A percentile compares a stretch with the other conserved stretches of the same genome.
phyloP scores from a whole-genome alignment of 2,329 filamentous ascomycete species.

The Aspergillus versicolor region DNA sequence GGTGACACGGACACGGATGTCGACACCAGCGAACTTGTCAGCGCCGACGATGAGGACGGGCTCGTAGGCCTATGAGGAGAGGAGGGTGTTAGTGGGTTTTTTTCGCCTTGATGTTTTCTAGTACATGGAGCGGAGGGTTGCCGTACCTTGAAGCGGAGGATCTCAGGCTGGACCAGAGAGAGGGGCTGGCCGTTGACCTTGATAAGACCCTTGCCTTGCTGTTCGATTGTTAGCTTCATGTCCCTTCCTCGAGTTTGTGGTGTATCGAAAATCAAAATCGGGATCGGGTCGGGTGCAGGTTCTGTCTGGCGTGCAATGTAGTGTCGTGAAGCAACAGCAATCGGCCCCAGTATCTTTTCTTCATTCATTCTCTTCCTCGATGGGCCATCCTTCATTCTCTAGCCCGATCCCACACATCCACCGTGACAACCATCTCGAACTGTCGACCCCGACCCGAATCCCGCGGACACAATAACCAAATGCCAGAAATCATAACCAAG shows the following conservation, averaged over 20 bases:
- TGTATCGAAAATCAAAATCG: neutral
- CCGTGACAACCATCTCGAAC: neutral
- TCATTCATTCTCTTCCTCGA: slow-evolving; percentile 12
- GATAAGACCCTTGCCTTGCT: slow-evolving; percentile 84
- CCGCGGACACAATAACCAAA: neutral
- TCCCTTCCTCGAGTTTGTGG: neutral
- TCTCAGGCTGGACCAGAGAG: slow-evolving; percentile 88
- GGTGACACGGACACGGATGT: slow-evolving; percentile 94
- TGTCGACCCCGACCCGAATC: neutral
- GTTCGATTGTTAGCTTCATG: slow-evolving; percentile 25
- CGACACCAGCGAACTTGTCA: slow-evolving; percentile 95
- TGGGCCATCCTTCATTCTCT: neutral
- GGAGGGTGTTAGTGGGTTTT: neutral
- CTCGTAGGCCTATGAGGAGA: slow-evolving; percentile 77
- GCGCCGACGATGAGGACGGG: slow-evolving; percentile 94
- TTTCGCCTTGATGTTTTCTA: neutral
- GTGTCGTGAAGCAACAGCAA: slow-evolving; percentile 1
- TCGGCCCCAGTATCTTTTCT: neutral
- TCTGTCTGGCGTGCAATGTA: neutral
- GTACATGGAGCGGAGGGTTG: slow-evolving; percentile 1
- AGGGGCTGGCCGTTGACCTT: slow-evolving; percentile 99
- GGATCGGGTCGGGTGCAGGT: slow-evolving; percentile 5
- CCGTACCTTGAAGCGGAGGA: slow-evolving; percentile 92
- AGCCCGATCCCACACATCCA: neutral
- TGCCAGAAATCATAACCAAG: slow-evolving; percentile 3